Evolutionary conservation across 345 rosid species (phyloP).

Genomic region (Corymbia maculata): DNA sequence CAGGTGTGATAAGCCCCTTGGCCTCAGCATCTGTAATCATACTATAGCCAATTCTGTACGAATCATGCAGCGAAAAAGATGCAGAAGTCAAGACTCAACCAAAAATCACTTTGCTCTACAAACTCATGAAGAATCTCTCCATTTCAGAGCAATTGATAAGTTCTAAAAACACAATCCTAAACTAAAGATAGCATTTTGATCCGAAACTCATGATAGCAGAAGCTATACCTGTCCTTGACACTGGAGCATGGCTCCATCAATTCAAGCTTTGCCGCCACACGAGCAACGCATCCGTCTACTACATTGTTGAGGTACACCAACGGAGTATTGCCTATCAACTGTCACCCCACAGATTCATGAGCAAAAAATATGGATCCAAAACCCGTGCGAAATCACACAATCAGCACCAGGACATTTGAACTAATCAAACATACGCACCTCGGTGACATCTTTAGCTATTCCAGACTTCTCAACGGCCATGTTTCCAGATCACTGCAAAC

Average conservation of each 20-base stretch:
- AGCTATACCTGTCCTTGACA: constrained; percentile 65
- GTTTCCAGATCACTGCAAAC: constrained; percentile 10
- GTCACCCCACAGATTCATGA: background rate
- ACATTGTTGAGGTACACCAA: constrained; percentile 69
- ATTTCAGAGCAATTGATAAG: background rate
- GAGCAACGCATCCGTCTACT: constrained; percentile 65
- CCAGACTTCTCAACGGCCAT: constrained; percentile 42
- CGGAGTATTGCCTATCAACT: constrained; percentile 88
- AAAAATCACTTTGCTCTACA: background rate
- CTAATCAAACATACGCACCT: constrained; percentile 25
- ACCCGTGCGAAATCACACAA: background rate
- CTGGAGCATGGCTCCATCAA: constrained; percentile 75
- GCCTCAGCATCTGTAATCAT: constrained; percentile 87
- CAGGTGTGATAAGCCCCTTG: constrained; percentile 69
- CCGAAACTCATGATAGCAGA: background rate
- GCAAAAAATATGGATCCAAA: background rate
- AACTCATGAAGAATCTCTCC: background rate
- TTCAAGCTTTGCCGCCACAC: constrained; percentile 82
- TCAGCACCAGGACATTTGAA: background rate
- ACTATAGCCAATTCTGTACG: constrained; percentile 77
- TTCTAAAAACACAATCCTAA: background rate
- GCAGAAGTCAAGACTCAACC: background rate
- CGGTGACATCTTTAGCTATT: constrained; percentile 79
- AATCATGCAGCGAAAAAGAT: too few relatives aligned
- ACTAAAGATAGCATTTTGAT: background rate